These are phyloP conservation scores for Quercus mongolica DNA, from an alignment of 306 rosid species.

Conservation along the genomic window DNA sequence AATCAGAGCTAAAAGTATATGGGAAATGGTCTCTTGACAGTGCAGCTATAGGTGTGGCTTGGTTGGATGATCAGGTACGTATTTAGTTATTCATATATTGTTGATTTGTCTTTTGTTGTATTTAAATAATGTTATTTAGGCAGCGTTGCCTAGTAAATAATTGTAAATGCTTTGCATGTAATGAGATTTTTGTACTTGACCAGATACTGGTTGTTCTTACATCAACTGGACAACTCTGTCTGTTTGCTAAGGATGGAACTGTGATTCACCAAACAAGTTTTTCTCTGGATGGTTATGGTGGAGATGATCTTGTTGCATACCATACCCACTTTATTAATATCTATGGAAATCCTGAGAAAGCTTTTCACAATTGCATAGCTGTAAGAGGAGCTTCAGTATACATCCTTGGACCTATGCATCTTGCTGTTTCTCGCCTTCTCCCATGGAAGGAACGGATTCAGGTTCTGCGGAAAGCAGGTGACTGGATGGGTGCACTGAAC, in stretches of 20 bases:
- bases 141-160: background rate
- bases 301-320: constrained; percentile 81
- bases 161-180: constrained; percentile 14
- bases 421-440: constrained; percentile 83
- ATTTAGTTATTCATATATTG: background rate
- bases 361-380: constrained; percentile 82
- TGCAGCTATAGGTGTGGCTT: constrained; percentile 84
- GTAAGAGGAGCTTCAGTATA: constrained; percentile 92
- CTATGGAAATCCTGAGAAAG: constrained; percentile 92
- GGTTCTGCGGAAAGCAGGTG: constrained; percentile 86
- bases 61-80: constrained; percentile 93
- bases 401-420: constrained; percentile 79
- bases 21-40: constrained; percentile 89
- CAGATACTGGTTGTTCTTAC: constrained; percentile 94
- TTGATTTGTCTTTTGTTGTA: constrained; percentile 11
- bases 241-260: constrained; percentile 88
- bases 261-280: constrained; percentile 86
- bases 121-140: constrained; percentile 3
- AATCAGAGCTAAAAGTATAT: constrained; percentile 74
- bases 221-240: constrained; percentile 68
- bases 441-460: constrained; percentile 96
- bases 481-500: constrained; percentile 98
- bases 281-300: constrained; percentile 59
- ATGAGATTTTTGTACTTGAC: constrained; percentile 28
- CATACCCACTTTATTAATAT: constrained; percentile 75